phyloP scores from a whole-genome alignment of 2,329 filamentous ascomycete genomes.

The Colletotrichum phormii region DNA sequence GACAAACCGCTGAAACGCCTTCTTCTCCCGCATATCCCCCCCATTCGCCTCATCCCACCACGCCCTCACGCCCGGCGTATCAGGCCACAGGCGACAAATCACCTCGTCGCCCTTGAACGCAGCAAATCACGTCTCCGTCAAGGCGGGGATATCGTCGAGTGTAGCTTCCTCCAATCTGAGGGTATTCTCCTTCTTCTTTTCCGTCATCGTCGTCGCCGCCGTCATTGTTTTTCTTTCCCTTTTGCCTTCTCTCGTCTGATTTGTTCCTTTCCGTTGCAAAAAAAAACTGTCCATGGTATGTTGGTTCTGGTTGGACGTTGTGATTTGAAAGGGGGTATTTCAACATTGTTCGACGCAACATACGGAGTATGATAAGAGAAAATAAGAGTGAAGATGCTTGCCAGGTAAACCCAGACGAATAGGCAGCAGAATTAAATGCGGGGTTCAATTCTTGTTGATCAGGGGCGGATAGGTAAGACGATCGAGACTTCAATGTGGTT shows the following conservation, averaged over 20 bases:
- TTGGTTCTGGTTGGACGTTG: no score
- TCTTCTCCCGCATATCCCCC: conserved; percentile 18
- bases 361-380: no score
- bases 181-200: neutral
- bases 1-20: conserved; percentile 18
- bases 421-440: neutral
- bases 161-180: neutral
- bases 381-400: neutral
- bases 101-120: conserved; percentile 27
- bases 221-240: neutral
- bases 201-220: neutral
- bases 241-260: no score
- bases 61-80: conserved; percentile 24
- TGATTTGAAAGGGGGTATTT: no score
- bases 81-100: conserved; percentile 26
- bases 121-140: conserved; percentile 35
- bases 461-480: neutral
- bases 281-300: no score
- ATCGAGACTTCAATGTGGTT: neutral
- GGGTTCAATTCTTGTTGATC: neutral
- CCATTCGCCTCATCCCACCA: conserved; percentile 34
- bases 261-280: no score
- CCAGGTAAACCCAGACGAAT: neutral
- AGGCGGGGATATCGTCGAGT: conserved; percentile 11
- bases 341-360: no score